phyloP scores from a whole-genome alignment of 1,284 basidiomycete species.

The Bondarzewia mesenterica region DNA sequence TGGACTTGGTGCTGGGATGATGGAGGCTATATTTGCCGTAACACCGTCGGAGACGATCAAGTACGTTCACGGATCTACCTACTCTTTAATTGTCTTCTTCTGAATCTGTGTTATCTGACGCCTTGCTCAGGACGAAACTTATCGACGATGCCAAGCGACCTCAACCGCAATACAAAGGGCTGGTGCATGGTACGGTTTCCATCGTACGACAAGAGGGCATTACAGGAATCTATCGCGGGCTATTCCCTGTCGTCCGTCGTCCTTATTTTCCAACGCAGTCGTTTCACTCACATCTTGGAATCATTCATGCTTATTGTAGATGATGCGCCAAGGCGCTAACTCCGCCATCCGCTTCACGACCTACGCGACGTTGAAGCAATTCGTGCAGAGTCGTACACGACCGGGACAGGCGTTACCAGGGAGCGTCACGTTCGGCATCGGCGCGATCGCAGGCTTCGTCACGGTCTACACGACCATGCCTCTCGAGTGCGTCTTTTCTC shows the following conservation, averaged over 20 bases:
- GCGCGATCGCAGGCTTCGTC: constrained; percentile 87
- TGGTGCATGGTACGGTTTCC: constrained; percentile 76
- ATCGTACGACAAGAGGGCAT: constrained; percentile 86
- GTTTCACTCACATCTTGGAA: too few relatives aligned
- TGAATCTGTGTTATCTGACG: background rate
- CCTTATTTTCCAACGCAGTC: too few relatives aligned
- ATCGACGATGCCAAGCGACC: constrained; percentile 90
- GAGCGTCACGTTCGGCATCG: constrained; percentile 90
- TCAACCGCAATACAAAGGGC: constrained; percentile 80
- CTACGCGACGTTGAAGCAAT: constrained; percentile 88
- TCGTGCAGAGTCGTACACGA: constrained; percentile 78
- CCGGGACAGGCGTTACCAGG: constrained; percentile 83
- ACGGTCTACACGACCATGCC: constrained; percentile 96
- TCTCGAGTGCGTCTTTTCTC: constrained; percentile 59
- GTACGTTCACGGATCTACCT: constrained; percentile 41
- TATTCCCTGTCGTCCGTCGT: constrained; percentile 84
- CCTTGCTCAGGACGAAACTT: constrained; percentile 79
- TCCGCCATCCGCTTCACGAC: constrained; percentile 96
- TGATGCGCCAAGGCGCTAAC: constrained; percentile 97
- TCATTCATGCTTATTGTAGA: constrained; percentile 41
- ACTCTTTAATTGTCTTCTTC: background rate
- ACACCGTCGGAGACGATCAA: constrained; percentile 99
- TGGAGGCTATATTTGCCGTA: constrained; percentile 90
- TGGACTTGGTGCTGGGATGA: constrained; percentile 92
- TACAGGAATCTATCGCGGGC: constrained; percentile 80